Percentiles rank a stretch among this genome's conserved stretches.
phyloP scores from a whole-genome alignment of 257 asterid species.

The Solanum bulbocastanum region DNA sequence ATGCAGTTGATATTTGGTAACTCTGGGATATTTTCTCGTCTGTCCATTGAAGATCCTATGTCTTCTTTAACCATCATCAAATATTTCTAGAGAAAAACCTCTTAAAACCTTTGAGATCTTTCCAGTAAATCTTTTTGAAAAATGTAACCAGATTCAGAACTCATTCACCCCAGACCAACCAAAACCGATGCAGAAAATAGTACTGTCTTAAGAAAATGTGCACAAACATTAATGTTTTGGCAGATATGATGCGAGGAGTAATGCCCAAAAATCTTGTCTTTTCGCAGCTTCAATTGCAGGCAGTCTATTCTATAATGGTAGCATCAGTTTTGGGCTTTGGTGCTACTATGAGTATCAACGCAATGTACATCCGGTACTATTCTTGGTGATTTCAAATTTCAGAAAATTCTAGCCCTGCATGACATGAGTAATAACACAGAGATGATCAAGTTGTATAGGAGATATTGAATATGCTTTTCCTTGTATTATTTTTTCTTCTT shows the following conservation, averaged over 20 bases:
- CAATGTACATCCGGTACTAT: slow-evolving; percentile 30
- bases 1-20: not conserved
- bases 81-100: not conserved
- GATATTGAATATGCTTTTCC: not conserved
- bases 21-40: not conserved
- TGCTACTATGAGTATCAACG: slow-evolving; percentile 35
- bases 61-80: not conserved
- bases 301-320: slow-evolving; percentile 51
- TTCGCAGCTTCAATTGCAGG: slow-evolving; percentile 50
- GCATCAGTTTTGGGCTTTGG: slow-evolving; percentile 59
- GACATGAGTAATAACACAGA: slow-evolving; percentile 4
- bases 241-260: not conserved
- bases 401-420: slow-evolving; percentile 28
- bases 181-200: not conserved
- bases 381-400: slow-evolving; percentile 32
- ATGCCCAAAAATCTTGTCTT: not conserved
- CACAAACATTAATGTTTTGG: not conserved
- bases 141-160: not conserved
- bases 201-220: not conserved
- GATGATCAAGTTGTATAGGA: not conserved
- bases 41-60: not conserved
- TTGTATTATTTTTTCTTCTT: not conserved
- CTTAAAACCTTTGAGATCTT: not conserved
- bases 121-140: not conserved
- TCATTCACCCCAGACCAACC: not conserved